Evolutionary conservation across 768 basidiomycete genomes (phyloP).

Genomic region (Kwoniella heveanensis): DNA sequence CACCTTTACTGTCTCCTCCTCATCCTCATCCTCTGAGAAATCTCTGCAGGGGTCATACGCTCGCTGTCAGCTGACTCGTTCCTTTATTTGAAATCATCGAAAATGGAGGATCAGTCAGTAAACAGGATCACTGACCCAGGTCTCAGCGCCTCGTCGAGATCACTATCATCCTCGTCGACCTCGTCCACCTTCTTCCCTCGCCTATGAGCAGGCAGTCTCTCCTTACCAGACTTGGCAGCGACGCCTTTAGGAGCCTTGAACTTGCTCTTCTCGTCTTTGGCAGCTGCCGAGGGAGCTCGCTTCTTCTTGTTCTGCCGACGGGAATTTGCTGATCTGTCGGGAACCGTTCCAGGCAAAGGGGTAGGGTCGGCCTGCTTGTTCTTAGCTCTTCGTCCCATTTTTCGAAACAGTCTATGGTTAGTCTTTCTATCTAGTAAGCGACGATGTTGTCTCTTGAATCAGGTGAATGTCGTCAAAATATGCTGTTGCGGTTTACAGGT

Average conservation of each 20-base stretch:
- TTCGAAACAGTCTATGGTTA: not conserved
- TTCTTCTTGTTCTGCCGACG: constrained; percentile 41
- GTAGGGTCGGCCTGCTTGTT: constrained; percentile 51
- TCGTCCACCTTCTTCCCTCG: constrained; percentile 42
- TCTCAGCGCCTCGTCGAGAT: constrained; percentile 48
- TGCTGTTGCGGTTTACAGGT: not conserved
- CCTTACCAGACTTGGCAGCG: constrained; percentile 19
- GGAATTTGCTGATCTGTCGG: constrained; percentile 24
- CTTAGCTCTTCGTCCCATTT: constrained; percentile 53
- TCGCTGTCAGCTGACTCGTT: too few relatives aligned
- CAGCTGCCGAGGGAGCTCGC: constrained; percentile 38
- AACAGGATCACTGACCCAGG: constrained; percentile 36
- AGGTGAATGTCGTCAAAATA: not conserved
- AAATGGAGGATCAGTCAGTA: not conserved
- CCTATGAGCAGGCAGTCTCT: constrained; percentile 24
- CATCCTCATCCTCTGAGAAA: constrained; percentile 47
- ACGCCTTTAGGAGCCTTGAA: constrained; percentile 35
- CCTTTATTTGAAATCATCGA: too few relatives aligned
- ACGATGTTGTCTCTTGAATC: too few relatives aligned
- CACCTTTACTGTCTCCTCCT: constrained; percentile 45
- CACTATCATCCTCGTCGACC: constrained; percentile 47
- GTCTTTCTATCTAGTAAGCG: not conserved
- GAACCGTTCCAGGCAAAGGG: constrained; percentile 47
- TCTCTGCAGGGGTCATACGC: constrained; percentile 24
- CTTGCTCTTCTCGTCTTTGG: constrained; percentile 26